phyloP scores from a whole-genome alignment of 345 rosid genomes.

The Laguncularia racemosa region DNA sequence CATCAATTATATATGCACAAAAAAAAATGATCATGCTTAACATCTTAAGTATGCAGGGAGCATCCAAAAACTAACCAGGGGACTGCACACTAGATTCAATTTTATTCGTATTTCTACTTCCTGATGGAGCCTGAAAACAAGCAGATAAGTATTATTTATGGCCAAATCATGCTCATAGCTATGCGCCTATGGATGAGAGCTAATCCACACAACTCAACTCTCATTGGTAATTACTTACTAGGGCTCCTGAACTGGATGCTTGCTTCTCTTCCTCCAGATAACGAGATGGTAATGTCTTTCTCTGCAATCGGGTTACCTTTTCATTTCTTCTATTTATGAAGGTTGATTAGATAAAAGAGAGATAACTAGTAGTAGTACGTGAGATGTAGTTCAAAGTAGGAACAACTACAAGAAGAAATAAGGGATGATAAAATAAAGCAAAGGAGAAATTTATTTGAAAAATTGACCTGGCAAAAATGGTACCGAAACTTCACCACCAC shows the following conservation, averaged over 20 bases:
- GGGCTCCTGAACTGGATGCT: constrained; percentile 79
- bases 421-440: not conserved
- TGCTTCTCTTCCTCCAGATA: constrained; percentile 72
- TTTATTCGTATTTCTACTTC: constrained; percentile 32
- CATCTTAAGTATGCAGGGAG: no score
- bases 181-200: no score
- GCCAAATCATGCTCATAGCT: not conserved
- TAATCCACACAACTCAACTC: not conserved
- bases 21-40: no score
- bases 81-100: constrained; percentile 38
- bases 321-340: not conserved
- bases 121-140: constrained; percentile 36
- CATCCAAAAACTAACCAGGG: constrained; percentile 38
- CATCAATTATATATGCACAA: no score
- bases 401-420: constrained; percentile 2
- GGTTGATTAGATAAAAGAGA: no score
- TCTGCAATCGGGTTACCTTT: constrained; percentile 36
- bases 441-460: not conserved
- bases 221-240: constrained; percentile 28
- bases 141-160: constrained; percentile 1
- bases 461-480: constrained; percentile 86
- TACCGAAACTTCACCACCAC: constrained; percentile 95
- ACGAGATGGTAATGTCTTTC: constrained; percentile 78
- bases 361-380: no score
- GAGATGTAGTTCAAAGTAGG: not conserved